Evolutionary conservation across 371 early-diverging fungal species (phyloP).

Genomic region (Lichtheimia ornata): DNA sequence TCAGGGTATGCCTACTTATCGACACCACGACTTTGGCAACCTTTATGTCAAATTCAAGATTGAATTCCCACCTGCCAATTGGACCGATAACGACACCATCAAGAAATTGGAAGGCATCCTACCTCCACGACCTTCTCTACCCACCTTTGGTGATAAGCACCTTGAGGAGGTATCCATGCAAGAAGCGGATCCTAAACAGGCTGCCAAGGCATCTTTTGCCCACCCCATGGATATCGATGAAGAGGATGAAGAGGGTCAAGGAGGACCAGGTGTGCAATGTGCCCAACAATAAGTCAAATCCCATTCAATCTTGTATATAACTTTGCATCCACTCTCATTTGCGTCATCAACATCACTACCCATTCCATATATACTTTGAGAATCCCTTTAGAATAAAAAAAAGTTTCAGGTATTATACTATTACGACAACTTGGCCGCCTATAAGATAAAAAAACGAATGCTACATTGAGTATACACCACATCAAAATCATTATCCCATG

Average conservation of each 20-base stretch:
- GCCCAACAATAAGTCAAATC: conserved; percentile 84
- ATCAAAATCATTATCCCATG: not conserved
- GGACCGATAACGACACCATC: conserved; percentile 67
- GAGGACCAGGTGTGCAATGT: conserved; percentile 90
- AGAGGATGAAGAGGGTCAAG: conserved; percentile 72
- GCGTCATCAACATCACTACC: not conserved
- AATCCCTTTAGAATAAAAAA: conserved; percentile 6
- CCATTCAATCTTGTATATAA: not conserved
- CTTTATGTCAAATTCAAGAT: conserved; percentile 89
- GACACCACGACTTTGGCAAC: conserved; percentile 89
- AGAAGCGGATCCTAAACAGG: conserved; percentile 75
- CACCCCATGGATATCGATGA: conserved; percentile 65
- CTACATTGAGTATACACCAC: not conserved
- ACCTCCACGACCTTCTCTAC: conserved; percentile 56
- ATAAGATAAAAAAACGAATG: not conserved
- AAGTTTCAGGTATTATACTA: conserved; percentile 1
- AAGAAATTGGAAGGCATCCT: conserved; percentile 68
- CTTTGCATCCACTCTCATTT: not conserved
- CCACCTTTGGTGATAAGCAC: conserved; percentile 46
- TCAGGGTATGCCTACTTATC: conserved; percentile 95
- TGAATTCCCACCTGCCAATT: conserved; percentile 88
- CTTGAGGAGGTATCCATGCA: conserved; percentile 82
- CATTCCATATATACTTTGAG: not conserved
- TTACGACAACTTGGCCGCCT: conserved; percentile 24
- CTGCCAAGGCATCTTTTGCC: conserved; percentile 43